Base-by-base conservation (phyloP, 1,139 yeast species). In the Kazachstania sp. region DNA sequence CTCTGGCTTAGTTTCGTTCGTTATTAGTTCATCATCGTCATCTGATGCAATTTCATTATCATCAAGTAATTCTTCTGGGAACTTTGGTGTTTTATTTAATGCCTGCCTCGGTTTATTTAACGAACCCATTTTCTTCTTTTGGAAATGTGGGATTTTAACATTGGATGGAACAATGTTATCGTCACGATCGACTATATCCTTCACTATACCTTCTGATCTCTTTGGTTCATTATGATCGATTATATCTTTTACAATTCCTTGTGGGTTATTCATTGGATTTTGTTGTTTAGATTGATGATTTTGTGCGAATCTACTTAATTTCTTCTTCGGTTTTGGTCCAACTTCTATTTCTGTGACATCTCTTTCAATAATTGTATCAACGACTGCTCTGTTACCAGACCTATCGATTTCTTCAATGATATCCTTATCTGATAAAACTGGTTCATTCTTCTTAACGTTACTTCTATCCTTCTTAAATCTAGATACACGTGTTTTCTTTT, bases 401-500 rank as follows among this genome's bases (percentile, higher is more conserved):
- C 28, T 28, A 13, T 38, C 41, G 19, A 34, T 18, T 19, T 30
- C 20, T 29, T 39, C 41, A 6, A 16, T 20, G 4, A 29, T 23
- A 29, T 13, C 15, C 23, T 30, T 23, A 29, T 16, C 12, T n/a
- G 8, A 3, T 15, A n/a, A 15, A 11, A 16, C 30, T 26, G 41
- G 30, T 13, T 18, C 18, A 15, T 15, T 31, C 34, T 31, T 32
- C 4, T 32, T 37, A 13, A 36, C 12, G 23, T 3, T 8, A 26
- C 39, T 12, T 26, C 59, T 50, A 36, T 59, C 58, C 45, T 51
- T 46, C 49, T 54, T 63, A 47, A 65, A 65, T 41, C 64, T 52
- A 1, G 68, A 64, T 3, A 63, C 54, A 43, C 61, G 59, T 3
- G 43, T 50, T 39, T 53, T 56, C 35, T 48, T 52, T n/a, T 36